Evolutionary conservation across 257 asterid species (phyloP).

Genomic region (Prunella vulgaris): DNA sequence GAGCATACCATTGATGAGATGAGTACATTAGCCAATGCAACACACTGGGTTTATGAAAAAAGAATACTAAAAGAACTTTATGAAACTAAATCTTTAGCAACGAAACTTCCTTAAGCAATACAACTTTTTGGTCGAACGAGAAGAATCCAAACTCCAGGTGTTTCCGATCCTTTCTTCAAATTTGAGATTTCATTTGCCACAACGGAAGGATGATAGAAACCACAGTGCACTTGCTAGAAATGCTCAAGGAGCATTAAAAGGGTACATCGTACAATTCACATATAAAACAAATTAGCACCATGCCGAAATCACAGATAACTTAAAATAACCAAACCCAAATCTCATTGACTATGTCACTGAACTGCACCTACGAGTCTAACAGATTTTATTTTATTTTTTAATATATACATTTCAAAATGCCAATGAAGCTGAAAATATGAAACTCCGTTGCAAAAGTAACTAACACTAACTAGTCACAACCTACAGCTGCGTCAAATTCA

Average conservation of each 20-base stretch:
- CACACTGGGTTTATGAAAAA: background rate
- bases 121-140: too few relatives aligned
- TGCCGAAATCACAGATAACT: constrained; percentile 7
- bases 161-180: constrained; percentile 1
- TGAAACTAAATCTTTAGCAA: background rate
- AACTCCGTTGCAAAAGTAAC: constrained; percentile 11
- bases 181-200: background rate
- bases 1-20: background rate
- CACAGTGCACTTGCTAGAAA: background rate
- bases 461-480: constrained; percentile 3
- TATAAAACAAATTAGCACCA: background rate
- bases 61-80: background rate
- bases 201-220: constrained; percentile 8
- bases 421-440: background rate
- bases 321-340: background rate
- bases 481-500: constrained; percentile 6
- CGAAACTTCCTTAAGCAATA: background rate
- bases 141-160: background rate
- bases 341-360: background rate
- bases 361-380: background rate
- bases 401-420: background rate
- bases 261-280: background rate
- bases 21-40: background rate
- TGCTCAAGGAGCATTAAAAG: background rate
- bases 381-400: constrained; percentile 1